These are phyloP conservation scores for Protea cynaroides DNA, from an alignment of 164 flowering plant species.

Conservation along the genomic window DNA sequence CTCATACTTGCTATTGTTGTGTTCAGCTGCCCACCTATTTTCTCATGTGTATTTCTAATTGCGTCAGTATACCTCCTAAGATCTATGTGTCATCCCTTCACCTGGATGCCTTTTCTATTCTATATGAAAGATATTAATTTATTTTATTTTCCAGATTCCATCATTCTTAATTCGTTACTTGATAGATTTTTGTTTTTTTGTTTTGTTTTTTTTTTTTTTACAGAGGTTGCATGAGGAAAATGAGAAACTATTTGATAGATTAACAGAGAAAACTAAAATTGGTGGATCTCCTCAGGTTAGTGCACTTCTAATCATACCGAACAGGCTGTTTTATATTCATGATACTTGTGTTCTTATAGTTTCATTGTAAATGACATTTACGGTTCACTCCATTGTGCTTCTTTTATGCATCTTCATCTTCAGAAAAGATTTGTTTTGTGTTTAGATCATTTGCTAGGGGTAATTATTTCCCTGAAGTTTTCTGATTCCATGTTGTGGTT, in stretches of 20 bases:
- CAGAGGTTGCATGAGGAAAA: conserved; percentile 99
- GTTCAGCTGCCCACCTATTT: neutral
- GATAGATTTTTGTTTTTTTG: conserved; percentile 9
- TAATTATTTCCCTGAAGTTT: too few species aligned
- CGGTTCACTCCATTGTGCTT: too few species aligned
- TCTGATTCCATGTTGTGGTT: too few species aligned
- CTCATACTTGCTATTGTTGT: neutral
- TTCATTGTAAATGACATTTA: neutral
- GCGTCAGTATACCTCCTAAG: too few species aligned
- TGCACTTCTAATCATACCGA: neutral
- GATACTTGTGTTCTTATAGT: neutral
- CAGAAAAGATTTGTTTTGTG: too few species aligned
- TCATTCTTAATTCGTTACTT: neutral
- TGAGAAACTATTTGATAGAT: conserved; percentile 84
- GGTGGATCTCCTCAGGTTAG: conserved; percentile 68
- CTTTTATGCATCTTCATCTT: too few species aligned
- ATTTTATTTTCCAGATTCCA: neutral
- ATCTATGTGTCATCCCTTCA: too few species aligned
- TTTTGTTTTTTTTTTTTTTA: conserved; percentile 14
- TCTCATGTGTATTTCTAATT: neutral
- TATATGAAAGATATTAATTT: neutral
- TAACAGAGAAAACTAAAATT: conserved; percentile 73
- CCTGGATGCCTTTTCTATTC: too few species aligned
- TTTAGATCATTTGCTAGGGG: too few species aligned
- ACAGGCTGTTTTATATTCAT: neutral